Base-by-base conservation (phyloP, 2,329 filamentous ascomycete genomes). In the Chrysoporthe cubensis region DNA sequence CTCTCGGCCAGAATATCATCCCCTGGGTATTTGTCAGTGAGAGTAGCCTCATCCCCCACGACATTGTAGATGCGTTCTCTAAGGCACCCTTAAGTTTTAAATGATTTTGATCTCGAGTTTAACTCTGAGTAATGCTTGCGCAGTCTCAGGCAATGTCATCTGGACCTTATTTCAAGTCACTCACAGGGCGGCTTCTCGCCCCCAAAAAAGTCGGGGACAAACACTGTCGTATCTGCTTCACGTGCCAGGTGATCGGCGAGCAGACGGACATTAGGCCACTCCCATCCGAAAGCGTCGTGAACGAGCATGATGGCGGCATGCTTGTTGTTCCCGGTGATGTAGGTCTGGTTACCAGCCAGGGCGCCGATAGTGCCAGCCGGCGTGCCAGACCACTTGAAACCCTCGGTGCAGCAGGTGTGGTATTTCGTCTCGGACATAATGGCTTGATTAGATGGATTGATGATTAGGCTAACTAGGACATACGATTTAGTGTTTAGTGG, bases 281-380 rank as follows among this genome's bases (percentile, higher is more conserved):
- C 77, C 81, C 83, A 85, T 54, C 84, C 84, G 69, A 85, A 83
- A 0, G 81, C 76, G 73, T 86, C 84, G n/a, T 84, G 80, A 50
- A 86, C 76, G 60, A 84, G 75, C 54, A 86, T 77, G 32, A 86
- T 74, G 63, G 83, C 81, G 5, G 76, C 79, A n/a, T 78, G 77
- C 8, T 76, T 70, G 52, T 77, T 73, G 14, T 72, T 72, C 44
- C 79, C 77, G 3, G 80, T 76, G 48, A 85, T 74, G 69, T 85
- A 85, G 14, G 34, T 32, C 46, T 54, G 18, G 7, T 62, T 42
- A 14, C 32, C 32, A 37, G 60, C 34, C 26, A 62, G 44, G 11
- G 46, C 52, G 2, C 34, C 40, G 18, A 34, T 26, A 6, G 21
- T 62, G 14, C 59, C 59, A n/a, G 14, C 26, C 8, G 46, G 32